Percentiles rank a stretch among this genome's conserved stretches.
Conservation (phyloP, 306 rosid species). For the Cajanus cajan region DNA sequence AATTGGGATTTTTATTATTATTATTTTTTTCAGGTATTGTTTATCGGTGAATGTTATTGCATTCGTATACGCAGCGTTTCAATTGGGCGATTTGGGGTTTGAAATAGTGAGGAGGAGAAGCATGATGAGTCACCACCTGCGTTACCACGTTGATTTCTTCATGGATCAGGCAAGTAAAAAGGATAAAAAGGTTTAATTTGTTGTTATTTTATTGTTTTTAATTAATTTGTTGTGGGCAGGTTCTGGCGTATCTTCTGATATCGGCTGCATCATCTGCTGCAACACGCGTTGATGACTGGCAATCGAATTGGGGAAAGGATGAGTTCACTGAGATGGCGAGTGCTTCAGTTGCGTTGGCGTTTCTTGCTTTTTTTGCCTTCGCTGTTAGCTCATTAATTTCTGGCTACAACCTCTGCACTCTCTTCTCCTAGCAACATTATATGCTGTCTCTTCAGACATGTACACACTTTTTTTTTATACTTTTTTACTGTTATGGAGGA, state of each 20-base stretch:
- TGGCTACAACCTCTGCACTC: constrained; percentile 73
- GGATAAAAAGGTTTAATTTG: background rate
- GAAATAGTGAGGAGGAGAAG: constrained; percentile 44
- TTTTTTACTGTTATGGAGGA: constrained; percentile 21
- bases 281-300: constrained; percentile 91
- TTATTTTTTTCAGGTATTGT: no score
- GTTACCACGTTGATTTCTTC: constrained; percentile 75
- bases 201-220: no score
- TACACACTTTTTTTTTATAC: background rate
- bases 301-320: constrained; percentile 96
- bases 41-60: constrained; percentile 74
- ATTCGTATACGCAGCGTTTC: constrained; percentile 71
- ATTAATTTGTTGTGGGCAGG: constrained; percentile 43
- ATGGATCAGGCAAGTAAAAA: constrained; percentile 85
- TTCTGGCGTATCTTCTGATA: constrained; percentile 87
- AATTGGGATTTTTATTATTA: no score
- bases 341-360: constrained; percentile 82
- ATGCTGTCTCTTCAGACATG: background rate
- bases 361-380: constrained; percentile 85
- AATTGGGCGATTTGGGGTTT: constrained; percentile 58
- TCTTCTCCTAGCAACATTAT: constrained; percentile 42
- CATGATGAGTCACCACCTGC: constrained; percentile 53
- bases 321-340: constrained; percentile 92
- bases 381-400: constrained; percentile 89
- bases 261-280: constrained; percentile 96